Evolutionary conservation across 176 grass and related monocot species (phyloP).

Genomic region (Eleusine indica): DNA sequence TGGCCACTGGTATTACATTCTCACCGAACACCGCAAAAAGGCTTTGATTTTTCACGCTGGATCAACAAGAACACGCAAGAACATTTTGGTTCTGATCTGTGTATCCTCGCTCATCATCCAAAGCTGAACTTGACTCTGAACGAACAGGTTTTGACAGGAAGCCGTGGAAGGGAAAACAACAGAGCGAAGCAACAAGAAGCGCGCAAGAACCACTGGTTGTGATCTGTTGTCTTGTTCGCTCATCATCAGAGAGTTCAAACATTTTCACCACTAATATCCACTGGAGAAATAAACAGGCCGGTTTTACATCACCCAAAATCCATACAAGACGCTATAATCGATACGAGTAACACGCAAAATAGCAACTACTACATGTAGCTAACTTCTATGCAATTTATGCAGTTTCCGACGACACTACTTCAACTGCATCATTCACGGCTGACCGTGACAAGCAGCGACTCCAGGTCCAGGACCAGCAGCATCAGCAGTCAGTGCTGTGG

Average conservation of each 20-base stretch:
- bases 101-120: not conserved
- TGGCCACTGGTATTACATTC: not conserved
- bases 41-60: not conserved
- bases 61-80: not conserved
- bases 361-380: not conserved
- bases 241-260: not conserved
- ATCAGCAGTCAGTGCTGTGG: not conserved
- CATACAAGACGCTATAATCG: not conserved
- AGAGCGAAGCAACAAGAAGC: not conserved
- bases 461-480: too few species aligned
- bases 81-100: not conserved
- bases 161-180: not conserved
- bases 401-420: not conserved
- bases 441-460: not conserved
- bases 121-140: not conserved
- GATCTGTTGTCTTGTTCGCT: too few species aligned
- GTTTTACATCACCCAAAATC: slow-evolving; percentile 43
- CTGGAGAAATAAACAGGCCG: slow-evolving; percentile 12
- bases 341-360: not conserved
- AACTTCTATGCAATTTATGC: slow-evolving; percentile 31
- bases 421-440: not conserved
- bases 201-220: not conserved
- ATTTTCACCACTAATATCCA: slow-evolving; percentile 9
- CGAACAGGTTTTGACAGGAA: not conserved
- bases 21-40: too few species aligned